A percentile compares a stretch with the other conserved stretches of the same genome.
Evolutionary conservation across 139 green algal genomes (phyloP).

Genomic region (Micractinium sp.): DNA sequence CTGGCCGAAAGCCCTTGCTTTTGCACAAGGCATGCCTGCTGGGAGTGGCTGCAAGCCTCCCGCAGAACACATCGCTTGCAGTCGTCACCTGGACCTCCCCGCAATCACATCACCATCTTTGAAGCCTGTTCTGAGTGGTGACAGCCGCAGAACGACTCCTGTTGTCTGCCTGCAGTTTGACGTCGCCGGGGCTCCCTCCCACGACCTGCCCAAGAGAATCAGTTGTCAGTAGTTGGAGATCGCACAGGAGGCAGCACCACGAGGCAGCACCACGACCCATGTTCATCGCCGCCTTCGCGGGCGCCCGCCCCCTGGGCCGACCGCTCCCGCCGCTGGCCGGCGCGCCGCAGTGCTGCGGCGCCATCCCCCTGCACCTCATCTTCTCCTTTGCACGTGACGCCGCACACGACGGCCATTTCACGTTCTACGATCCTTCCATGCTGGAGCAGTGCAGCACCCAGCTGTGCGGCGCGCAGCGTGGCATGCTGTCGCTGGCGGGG

Average conservation of each 20-base stretch:
- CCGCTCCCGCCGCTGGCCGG: slow-evolving; percentile 9
- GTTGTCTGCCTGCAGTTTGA: neutral
- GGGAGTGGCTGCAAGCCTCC: neutral
- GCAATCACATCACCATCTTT: neutral
- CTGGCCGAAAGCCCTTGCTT: neutral
- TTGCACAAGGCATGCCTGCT: neutral
- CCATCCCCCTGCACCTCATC: slow-evolving; percentile 12
- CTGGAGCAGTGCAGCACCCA: slow-evolving; percentile 15
- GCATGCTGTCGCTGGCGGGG: slow-evolving; percentile 25
- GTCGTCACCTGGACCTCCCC: neutral
- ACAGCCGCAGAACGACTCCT: neutral
- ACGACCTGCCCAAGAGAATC: too few species aligned
- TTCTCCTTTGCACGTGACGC: slow-evolving; percentile 6
- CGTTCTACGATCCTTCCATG: slow-evolving; percentile 2
- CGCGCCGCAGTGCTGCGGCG: neutral
- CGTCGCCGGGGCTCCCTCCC: too few species aligned
- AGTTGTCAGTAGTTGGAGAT: too few species aligned
- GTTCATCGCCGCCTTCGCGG: slow-evolving; percentile 25
- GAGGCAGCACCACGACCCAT: too few species aligned
- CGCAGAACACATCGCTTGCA: neutral
- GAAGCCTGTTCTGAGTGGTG: neutral
- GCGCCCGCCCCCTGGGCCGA: slow-evolving; percentile 13
- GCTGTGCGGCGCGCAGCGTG: slow-evolving; percentile 20
- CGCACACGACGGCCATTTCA: neutral
- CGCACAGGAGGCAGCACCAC: too few species aligned